Evolutionary conservation across 2,329 filamentous ascomycete genomes (phyloP), one percentile per base, ranked within the genome.

Genomic region (Allantophomopsis cytisporea): DNA sequence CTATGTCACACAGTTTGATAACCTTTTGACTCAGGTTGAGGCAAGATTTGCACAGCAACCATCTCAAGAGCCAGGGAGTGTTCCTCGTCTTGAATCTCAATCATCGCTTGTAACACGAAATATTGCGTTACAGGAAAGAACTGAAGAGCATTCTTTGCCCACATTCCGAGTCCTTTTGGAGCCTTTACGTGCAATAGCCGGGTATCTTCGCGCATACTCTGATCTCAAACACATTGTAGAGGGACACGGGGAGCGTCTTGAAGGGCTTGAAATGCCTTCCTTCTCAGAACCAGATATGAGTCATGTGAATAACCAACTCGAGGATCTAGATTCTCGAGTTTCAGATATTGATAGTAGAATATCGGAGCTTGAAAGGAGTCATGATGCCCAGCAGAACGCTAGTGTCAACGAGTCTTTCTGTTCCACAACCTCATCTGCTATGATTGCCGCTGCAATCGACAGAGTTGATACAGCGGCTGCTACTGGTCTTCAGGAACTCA

Each of bases 231-330:
- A 31, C 34, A 64, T 66, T n/a, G 65, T 80, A 43, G 62, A 70
- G 42, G 67, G 69, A 14, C 72, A 86, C 43, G 74, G 75, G 31
- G 66, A 71, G 39, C 76, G 83, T 2, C 56, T 89, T 11, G 78
- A 83, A 37, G 63, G 66, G 40, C 64, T 88, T 5, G 83, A 89
- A 57, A 83, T 70, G 38, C 64, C 71, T 2, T 86, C 80, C 0
- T 83, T 86, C 50, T 74, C 75, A 17, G 67, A 73, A 34, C 65
- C 69, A 14, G 69, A 70, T n/a, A 70, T 81, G 36, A 81, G 86
- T 16, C 78, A 83, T 31, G 73, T 83, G 37, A 64, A 76, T 14
- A 79, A 84, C 15, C 75, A 71, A 39, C 69, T 83, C 48, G 81
- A 86, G 28, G 60, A 73, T 36, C 56, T 73, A 35, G 83, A 87